These are phyloP conservation scores for Pascua sp. DNA, from an alignment of 1,284 basidiomycete genomes.

Conservation along the genomic window DNA sequence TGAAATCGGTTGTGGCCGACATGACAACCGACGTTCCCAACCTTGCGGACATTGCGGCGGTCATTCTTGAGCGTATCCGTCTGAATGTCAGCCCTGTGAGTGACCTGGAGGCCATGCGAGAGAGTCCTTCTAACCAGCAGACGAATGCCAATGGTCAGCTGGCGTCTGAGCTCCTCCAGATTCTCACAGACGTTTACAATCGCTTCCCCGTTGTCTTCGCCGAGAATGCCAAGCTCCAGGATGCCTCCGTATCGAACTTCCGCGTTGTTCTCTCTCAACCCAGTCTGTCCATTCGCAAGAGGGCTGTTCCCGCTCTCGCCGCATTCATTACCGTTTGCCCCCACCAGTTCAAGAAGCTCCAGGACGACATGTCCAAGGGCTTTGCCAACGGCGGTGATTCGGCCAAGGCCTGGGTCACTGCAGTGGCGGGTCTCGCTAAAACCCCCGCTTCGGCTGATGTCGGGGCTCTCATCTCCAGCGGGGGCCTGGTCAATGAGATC, in stretches of 20 bases:
- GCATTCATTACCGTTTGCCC: slow-evolving; percentile 35
- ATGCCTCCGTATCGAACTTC: slow-evolving; percentile 65
- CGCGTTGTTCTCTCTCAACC: slow-evolving; percentile 70
- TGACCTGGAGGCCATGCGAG: neutral
- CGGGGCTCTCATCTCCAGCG: slow-evolving; percentile 31
- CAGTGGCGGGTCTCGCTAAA: slow-evolving; percentile 35
- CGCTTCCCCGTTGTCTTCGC: slow-evolving; percentile 74
- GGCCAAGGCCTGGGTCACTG: slow-evolving; percentile 33
- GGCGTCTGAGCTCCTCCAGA: slow-evolving; percentile 82
- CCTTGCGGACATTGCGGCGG: neutral
- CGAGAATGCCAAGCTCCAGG: slow-evolving; percentile 53
- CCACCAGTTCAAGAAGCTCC: slow-evolving; percentile 28
- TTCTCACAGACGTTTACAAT: slow-evolving; percentile 82
- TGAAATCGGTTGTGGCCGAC: slow-evolving; percentile 92
- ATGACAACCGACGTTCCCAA: slow-evolving; percentile 46
- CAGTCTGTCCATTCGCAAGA: slow-evolving; percentile 81
- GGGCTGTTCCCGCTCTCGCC: slow-evolving; percentile 73
- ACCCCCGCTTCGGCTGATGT: slow-evolving; percentile 28
- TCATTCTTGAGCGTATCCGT: slow-evolving; percentile 46
- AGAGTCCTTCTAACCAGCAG: slow-evolving; percentile 15
- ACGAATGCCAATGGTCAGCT: slow-evolving; percentile 70
- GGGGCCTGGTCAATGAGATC: slow-evolving; percentile 25
- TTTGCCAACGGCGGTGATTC: slow-evolving; percentile 25
- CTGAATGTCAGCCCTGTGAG: slow-evolving; percentile 58
- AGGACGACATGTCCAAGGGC: slow-evolving; percentile 26